Conservation (phyloP, 78 protist genomes). For the Dictyostelium firmibasis region DNA sequence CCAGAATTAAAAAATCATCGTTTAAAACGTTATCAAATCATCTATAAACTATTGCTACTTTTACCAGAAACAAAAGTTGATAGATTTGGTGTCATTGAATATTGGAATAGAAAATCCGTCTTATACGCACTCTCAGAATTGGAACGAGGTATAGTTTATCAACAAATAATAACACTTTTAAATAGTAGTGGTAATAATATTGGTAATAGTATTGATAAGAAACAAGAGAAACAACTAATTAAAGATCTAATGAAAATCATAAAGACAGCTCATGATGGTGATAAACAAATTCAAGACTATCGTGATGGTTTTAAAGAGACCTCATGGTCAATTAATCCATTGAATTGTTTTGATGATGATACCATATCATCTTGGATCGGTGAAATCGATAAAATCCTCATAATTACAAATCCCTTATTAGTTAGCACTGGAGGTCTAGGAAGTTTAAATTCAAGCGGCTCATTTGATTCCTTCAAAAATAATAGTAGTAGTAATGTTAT, state of each 20-base stretch:
- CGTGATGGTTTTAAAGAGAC: constrained; percentile 35
- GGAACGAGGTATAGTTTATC: constrained; percentile 44
- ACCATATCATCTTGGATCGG: not conserved
- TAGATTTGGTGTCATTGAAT: not conserved
- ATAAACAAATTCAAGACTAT: constrained; percentile 51
- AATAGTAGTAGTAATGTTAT: not conserved
- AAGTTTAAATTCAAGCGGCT: not conserved
- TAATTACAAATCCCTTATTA: not conserved
- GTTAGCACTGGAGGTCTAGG: not conserved
- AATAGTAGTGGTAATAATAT: no score
- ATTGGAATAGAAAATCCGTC: constrained; percentile 19
- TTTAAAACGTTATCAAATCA: constrained; percentile 3
- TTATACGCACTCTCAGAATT: constrained; percentile 41
- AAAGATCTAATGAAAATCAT: constrained; percentile 34
- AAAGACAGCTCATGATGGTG: constrained; percentile 71
- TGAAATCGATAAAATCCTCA: not conserved
- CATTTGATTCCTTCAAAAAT: not conserved
- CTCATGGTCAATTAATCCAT: not conserved
- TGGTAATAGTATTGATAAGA: not conserved
- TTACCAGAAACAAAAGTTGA: not conserved
- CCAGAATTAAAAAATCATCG: constrained; percentile 32
- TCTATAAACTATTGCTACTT: not conserved
- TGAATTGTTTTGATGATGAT: not conserved
- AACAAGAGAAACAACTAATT: not conserved
- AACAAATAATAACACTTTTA: not conserved